These are phyloP conservation scores for Fusarium lyarnte DNA, from an alignment of 2,329 filamentous ascomycete species.

Conservation along the genomic window DNA sequence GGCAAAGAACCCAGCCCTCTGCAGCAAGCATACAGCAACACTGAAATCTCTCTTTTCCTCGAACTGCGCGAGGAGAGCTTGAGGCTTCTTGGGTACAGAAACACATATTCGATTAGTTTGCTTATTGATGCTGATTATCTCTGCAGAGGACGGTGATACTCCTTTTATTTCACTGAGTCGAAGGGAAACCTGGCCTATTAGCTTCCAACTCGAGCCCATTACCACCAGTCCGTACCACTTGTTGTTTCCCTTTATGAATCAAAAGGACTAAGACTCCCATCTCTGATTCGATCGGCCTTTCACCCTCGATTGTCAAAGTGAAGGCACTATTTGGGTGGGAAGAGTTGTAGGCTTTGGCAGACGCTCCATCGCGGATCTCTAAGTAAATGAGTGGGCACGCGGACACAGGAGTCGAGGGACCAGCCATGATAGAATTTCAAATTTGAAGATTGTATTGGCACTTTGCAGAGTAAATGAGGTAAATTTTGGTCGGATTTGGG, in stretches of 20 bases:
- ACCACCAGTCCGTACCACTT: conserved; percentile 37
- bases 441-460: neutral
- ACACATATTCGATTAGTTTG: conserved; percentile 38
- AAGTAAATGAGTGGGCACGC: conserved; percentile 44
- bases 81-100: conserved; percentile 36
- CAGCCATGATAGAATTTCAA: conserved; percentile 35
- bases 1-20: conserved; percentile 45
- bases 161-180: conserved; percentile 42
- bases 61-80: conserved; percentile 44
- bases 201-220: neutral
- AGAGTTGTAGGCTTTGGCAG: conserved; percentile 37
- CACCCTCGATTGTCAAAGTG: conserved; percentile 44
- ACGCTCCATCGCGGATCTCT: conserved; percentile 41
- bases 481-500: neutral
- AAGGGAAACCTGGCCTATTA: conserved; percentile 43
- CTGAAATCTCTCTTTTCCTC: conserved; percentile 47
- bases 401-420: conserved; percentile 45
- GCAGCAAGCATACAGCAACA: conserved; percentile 46
- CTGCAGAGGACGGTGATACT: neutral
- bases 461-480: neutral
- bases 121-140: conserved; percentile 39
- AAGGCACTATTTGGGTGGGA: conserved; percentile 31
- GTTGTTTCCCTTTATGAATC: conserved; percentile 36
- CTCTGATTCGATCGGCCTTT: conserved; percentile 23
- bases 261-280: conserved; percentile 40